Evolutionary conservation across 1,139 yeast species (phyloP), one percentile per base, ranked within the genome.

Genomic region (Saccharomyces hybrid): DNA sequence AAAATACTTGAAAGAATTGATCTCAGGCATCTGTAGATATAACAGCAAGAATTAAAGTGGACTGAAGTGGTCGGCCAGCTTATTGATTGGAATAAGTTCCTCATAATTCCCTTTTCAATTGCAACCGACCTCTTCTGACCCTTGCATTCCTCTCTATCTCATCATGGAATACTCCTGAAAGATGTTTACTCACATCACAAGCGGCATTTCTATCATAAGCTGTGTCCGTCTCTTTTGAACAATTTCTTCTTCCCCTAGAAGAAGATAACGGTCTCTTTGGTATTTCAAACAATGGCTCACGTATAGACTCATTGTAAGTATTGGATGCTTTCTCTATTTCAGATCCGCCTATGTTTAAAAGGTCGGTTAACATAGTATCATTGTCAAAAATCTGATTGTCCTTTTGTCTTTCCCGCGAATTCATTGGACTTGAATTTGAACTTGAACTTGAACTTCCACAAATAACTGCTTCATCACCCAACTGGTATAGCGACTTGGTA

Each of bases 221-320:
- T 64, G 58, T 7, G 57, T 60, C 16, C 70, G 70, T n/a, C 64
- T 48, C 62, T 66, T 61, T 49, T 58, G 66, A 52, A 68, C 69
- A 46, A 64, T 69, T n/a, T 63, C 70, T 34, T 71, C 74, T 86
- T 70, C 88, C 89, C 63, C 97, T 77, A 68, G 90, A 90, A 0
- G 97, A 97, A 3, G 95, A 88, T 47, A 90, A 72, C 1, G 97
- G 97, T 7, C 88, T 88, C 57, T 80, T 80, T 49, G 80, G 78
- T 61, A 81, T 80, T 59, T 76, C 78, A 55, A 65, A 16, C 0
- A 38, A 16, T 16, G 6, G 3, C 25, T 38, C 25, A n/a, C n/a
- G 6, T 11, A 9, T 38, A n/a, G 3, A 4, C n/a, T 38, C 44
- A 19, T 8, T 38, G 13, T 11, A 5, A n/a, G 7, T 2, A 16